Percentiles rank a stretch among this genome's conserved stretches.
phyloP scores from a whole-genome alignment of 768 basidiomycete species.

The Mycena rosella region DNA sequence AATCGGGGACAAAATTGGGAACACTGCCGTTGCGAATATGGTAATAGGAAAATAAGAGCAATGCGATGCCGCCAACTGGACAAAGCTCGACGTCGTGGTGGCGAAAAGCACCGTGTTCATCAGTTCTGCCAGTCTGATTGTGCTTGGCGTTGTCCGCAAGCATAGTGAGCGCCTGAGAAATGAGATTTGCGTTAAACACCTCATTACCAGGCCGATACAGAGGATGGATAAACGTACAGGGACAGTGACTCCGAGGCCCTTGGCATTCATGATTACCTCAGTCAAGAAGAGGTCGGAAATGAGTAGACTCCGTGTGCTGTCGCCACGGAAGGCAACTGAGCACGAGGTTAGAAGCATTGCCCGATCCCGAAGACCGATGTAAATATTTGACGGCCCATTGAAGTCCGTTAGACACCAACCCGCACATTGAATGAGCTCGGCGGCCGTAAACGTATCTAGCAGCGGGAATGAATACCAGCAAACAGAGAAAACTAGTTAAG shows the following conservation, averaged over 20 bases:
- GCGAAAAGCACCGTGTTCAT: conserved; percentile 47
- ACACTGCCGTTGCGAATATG: conserved; percentile 40
- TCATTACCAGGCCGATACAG: background rate
- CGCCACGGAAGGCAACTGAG: conserved; percentile 41
- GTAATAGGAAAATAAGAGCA: conserved; percentile 46
- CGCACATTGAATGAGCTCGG: conserved; percentile 10
- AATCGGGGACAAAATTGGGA: conserved; percentile 46
- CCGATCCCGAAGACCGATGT: conserved; percentile 32
- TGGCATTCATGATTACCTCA: conserved; percentile 24
- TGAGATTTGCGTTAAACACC: too few species aligned
- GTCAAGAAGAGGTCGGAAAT: conserved; percentile 38
- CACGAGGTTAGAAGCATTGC: conserved; percentile 39
- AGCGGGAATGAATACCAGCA: background rate
- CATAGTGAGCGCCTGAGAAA: conserved; percentile 40
- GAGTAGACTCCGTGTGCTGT: conserved; percentile 31
- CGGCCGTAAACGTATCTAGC: conserved; percentile 15
- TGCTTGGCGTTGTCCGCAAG: conserved; percentile 48
- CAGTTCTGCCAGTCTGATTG: conserved; percentile 46
- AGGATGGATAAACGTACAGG: background rate
- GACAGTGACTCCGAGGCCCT: conserved; percentile 1
- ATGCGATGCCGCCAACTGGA: conserved; percentile 43
- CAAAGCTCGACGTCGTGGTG: conserved; percentile 48
- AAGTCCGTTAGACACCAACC: conserved; percentile 16
- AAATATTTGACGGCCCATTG: conserved; percentile 11
- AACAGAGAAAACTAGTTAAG: background rate